Conservation (phyloP, 306 rosid genomes). For the Crotalaria pallida region DNA sequence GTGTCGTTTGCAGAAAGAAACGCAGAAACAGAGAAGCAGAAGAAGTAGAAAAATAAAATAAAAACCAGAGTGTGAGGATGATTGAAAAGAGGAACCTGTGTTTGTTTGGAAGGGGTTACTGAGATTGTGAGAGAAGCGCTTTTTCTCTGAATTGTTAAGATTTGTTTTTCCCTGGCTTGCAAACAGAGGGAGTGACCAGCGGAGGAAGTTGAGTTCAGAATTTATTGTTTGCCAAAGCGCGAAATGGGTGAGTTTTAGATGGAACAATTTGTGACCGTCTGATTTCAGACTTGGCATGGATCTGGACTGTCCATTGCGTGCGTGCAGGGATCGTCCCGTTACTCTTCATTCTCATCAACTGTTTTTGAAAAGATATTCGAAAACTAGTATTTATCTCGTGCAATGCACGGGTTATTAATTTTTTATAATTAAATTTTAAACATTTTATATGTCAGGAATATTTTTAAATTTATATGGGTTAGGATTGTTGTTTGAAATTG, state of each 20-base stretch:
- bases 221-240: constrained; percentile 21
- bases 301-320: constrained; percentile 16
- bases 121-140: neutral
- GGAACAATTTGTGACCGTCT: constrained; percentile 17
- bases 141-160: neutral
- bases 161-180: neutral
- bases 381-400: too few relatives aligned
- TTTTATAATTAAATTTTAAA: too few relatives aligned
- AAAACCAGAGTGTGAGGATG: neutral
- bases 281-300: neutral
- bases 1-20: neutral
- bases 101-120: neutral
- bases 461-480: too few relatives aligned
- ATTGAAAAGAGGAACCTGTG: constrained; percentile 11
- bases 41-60: neutral
- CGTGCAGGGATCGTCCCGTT: neutral
- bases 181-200: neutral
- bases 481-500: too few relatives aligned
- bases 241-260: constrained; percentile 5
- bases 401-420: too few relatives aligned
- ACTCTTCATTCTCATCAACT: too few relatives aligned
- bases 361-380: too few relatives aligned
- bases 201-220: neutral
- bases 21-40: neutral
- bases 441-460: too few relatives aligned